Percentiles rank a stretch among this genome's conserved stretches.
Conservation (phyloP, 2,329 filamentous ascomycete genomes). For the Penicillium palitans region DNA sequence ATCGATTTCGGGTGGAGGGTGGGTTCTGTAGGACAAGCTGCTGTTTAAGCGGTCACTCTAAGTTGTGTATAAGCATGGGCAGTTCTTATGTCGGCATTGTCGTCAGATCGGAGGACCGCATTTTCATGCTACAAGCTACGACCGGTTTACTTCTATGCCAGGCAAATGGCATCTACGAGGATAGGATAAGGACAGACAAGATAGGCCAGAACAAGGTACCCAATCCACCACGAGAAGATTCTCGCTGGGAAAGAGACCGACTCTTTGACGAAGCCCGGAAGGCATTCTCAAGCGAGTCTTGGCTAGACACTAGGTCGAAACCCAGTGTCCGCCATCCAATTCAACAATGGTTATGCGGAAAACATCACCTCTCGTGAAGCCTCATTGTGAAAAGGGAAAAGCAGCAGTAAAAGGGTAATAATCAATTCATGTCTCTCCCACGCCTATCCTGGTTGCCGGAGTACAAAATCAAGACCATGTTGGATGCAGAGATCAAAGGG, state of each 20-base stretch:
- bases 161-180: constrained; percentile 22
- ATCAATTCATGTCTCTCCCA: constrained; percentile 43
- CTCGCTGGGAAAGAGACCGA: constrained; percentile 16
- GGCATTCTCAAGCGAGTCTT: constrained; percentile 26
- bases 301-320: constrained; percentile 14
- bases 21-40: not conserved
- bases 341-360: constrained; percentile 60
- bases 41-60: not conserved
- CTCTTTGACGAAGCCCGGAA: constrained; percentile 23
- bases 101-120: not conserved
- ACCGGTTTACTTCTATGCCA: constrained; percentile 21
- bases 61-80: not conserved
- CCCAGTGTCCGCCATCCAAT: constrained; percentile 31
- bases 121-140: constrained; percentile 12
- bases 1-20: not conserved
- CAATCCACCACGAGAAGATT: constrained; percentile 8
- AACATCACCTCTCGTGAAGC: constrained; percentile 57
- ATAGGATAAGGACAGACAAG: constrained; percentile 26
- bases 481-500: constrained; percentile 28
- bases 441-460: constrained; percentile 42
- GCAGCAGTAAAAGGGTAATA: constrained; percentile 25
- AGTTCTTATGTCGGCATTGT: not conserved
- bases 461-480: constrained; percentile 35
- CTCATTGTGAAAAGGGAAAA: constrained; percentile 55
- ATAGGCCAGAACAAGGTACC: constrained; percentile 25